A percentile compares a stretch with the other conserved stretches of the same genome.
Conservation (phyloP, 495 filamentous ascomycete genomes). For the Penicillium goetzii region DNA sequence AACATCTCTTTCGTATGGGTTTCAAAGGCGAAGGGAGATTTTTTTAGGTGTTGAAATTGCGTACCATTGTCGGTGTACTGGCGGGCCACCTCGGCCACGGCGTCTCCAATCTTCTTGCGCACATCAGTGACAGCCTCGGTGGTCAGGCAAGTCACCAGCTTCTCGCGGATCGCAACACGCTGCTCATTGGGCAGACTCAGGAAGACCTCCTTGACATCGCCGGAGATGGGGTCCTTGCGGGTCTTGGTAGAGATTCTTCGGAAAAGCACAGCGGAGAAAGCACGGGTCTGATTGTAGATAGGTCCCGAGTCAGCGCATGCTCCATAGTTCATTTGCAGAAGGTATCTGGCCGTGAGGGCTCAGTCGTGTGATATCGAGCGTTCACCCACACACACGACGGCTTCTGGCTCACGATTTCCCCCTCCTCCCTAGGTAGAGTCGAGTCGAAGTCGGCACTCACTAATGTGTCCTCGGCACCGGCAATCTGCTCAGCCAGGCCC, state of each 20-base stretch:
- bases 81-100: constrained; percentile 90
- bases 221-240: constrained; percentile 70
- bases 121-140: constrained; percentile 70
- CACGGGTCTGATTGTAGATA: constrained; percentile 63
- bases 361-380: constrained; percentile 1
- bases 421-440: constrained; percentile 2
- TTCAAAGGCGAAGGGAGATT: background rate
- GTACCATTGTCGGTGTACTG: constrained; percentile 91
- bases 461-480: constrained; percentile 65
- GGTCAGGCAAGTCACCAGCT: constrained; percentile 75
- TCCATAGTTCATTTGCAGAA: constrained; percentile 5
- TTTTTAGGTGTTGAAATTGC: constrained; percentile 34
- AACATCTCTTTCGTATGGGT: constrained; percentile 5
- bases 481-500: constrained; percentile 91
- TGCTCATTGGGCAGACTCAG: constrained; percentile 71
- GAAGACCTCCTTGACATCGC: constrained; percentile 79
- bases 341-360: background rate
- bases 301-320: background rate
- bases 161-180: constrained; percentile 74
- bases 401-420: background rate
- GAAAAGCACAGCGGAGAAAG: constrained; percentile 93
- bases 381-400: constrained; percentile 1
- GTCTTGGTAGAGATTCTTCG: constrained; percentile 88
- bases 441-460: constrained; percentile 56
- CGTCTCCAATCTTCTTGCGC: constrained; percentile 94